Evolutionary conservation across 148 eudicot genomes (phyloP), one percentile per base, ranked within the genome.

Genomic region (Vaccinium corymbosum): DNA sequence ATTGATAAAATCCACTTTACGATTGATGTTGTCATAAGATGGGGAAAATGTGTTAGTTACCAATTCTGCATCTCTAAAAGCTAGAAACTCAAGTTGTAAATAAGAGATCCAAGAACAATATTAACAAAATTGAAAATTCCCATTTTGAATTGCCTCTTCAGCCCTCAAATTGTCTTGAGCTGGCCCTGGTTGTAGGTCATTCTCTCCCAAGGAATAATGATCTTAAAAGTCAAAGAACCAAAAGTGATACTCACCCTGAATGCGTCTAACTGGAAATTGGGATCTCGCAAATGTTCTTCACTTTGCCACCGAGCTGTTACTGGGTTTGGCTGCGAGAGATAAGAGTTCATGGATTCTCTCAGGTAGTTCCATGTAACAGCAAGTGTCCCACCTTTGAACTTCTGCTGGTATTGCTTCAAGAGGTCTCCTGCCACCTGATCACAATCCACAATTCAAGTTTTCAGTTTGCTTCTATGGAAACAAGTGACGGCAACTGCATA

Each of bases 271-370:
- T 94, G 99, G 87, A 96, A 96, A 17, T 91, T 92, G 15, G 98
- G 98, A 86, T 96, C 91, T 75, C 99, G 89, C 85, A 96, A 89
- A 89, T 96, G 99, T 71, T 94, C 95, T 88, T 87, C 94, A 80
- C 98, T 89, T 89, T 96, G 97, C 98, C 98, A 96, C 64, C 98
- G 94, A 76, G 92, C 89, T 51, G 97, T 96, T 55, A 96, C 97
- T 2, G 99, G 99, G 83, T 96, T 96, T 7, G 99, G 98, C 84
- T 92, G 95, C 64, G 97, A 87, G 17, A 96, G 99, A 84, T 94
- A 96, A 20, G 94, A 79, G 90, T 91, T 96, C 99, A 96, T 96
- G 11, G 99, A 96, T 56, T 92, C 95, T 83, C 91, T 93, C 86
- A 96, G 89, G 89, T 96, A 96, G 89, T 90, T 96, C 99, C 99